Conservation (phyloP, 257 asterid genomes). For the Galeopsis tetrahit region DNA sequence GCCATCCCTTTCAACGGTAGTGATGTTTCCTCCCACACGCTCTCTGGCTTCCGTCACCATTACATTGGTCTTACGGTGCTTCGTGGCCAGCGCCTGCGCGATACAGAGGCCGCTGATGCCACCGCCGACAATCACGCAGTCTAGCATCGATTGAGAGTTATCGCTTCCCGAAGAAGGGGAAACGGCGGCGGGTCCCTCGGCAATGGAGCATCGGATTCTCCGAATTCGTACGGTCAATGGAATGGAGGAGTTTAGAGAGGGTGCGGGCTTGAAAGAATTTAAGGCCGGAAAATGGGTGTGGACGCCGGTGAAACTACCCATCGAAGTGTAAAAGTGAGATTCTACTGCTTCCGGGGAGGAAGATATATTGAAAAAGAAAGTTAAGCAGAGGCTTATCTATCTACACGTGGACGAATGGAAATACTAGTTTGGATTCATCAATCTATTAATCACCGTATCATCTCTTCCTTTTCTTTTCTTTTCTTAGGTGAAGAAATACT, state of each 20-base stretch:
- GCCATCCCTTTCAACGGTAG: conserved; percentile 80
- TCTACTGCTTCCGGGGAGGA: neutral
- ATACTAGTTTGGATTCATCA: no score
- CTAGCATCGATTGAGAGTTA: conserved; percentile 42
- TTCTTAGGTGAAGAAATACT: no score
- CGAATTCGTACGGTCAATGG: conserved; percentile 32
- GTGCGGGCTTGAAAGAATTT: conserved; percentile 33
- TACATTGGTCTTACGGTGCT: conserved; percentile 60
- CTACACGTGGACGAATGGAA: conserved; percentile 37
- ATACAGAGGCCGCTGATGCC: conserved; percentile 92
- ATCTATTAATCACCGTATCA: no score
- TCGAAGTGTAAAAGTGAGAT: neutral
- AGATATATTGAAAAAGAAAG: neutral
- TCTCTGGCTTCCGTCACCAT: conserved; percentile 91
- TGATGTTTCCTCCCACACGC: conserved; percentile 93
- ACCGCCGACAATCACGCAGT: conserved; percentile 88
- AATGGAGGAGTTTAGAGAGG: conserved; percentile 31
- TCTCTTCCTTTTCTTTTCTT: no score
- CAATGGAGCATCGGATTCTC: conserved; percentile 55
- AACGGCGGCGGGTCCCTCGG: conserved; percentile 51
- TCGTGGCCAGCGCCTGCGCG: conserved; percentile 77
- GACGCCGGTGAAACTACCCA: conserved; percentile 37
- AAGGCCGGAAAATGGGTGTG: conserved; percentile 34
- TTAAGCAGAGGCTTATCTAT: conserved; percentile 17
- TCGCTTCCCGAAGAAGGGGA: conserved; percentile 42